phyloP scores from a whole-genome alignment of 768 basidiomycete genomes.

The Suillus occidentalis region DNA sequence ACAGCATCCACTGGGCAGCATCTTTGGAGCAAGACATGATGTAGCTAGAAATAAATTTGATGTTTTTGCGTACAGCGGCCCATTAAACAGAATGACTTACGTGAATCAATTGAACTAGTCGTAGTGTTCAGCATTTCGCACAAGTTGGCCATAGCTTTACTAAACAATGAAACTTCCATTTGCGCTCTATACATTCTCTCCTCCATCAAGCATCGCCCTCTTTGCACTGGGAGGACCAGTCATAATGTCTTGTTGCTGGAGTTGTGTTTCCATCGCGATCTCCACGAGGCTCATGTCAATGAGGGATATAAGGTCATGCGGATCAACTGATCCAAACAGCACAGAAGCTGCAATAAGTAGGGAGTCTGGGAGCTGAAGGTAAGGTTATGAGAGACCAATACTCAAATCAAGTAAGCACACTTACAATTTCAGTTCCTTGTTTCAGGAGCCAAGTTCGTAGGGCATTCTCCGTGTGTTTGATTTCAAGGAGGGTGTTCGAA shows the following conservation, averaged over 20 bases:
- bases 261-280: background rate
- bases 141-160: background rate
- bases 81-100: background rate
- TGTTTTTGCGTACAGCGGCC: background rate
- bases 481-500: background rate
- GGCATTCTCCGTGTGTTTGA: background rate
- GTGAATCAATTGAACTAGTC: background rate
- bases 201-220: background rate
- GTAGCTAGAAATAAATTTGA: background rate
- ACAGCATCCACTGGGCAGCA: background rate
- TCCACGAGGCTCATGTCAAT: background rate
- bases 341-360: background rate
- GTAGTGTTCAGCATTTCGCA: background rate
- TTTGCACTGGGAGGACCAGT: background rate
- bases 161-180: background rate
- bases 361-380: background rate
- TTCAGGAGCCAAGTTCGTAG: background rate
- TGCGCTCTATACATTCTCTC: background rate
- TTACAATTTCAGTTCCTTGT: too few species aligned
- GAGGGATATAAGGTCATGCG: background rate
- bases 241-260: background rate
- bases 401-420: too few species aligned
- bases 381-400: too few species aligned
- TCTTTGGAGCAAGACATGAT: background rate
- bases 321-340: background rate